phyloP scores from a whole-genome alignment of 2,329 filamentous ascomycete genomes.

The Cladosporium sp. region DNA sequence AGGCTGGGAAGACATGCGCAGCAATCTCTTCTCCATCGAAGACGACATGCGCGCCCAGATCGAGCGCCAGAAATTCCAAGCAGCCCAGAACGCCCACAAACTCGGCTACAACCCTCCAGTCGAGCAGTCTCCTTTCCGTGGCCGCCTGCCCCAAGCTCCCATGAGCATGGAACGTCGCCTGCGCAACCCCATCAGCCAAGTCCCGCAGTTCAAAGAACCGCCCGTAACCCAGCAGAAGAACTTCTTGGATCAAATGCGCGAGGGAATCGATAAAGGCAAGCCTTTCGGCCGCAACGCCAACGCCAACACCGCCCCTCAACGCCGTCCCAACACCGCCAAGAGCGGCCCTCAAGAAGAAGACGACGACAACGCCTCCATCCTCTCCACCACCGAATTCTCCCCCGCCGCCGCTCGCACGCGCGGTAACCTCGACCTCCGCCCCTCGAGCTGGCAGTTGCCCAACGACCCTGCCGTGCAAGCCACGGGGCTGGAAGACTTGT shows the following conservation, averaged over 20 bases:
- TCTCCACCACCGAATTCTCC: conserved; percentile 19
- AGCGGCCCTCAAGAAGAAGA: not conserved
- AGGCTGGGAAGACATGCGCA: conserved; percentile 23
- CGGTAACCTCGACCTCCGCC: conserved; percentile 19
- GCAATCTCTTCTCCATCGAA: conserved; percentile 25
- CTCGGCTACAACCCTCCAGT: conserved; percentile 26
- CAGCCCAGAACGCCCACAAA: conserved; percentile 14
- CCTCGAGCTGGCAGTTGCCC: conserved; percentile 18
- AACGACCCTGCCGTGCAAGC: conserved; percentile 11
- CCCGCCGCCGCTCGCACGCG: conserved; percentile 21
- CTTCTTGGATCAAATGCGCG: conserved; percentile 45
- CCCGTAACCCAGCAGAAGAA: conserved; percentile 44
- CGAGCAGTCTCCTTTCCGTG: conserved; percentile 60
- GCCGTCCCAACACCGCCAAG: not conserved
- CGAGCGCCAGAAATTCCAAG: conserved; percentile 6
- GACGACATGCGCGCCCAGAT: conserved; percentile 19
- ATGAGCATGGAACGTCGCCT: conserved; percentile 60
- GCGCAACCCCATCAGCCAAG: conserved; percentile 58
- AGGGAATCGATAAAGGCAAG: conserved; percentile 21
- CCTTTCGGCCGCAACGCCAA: conserved; percentile 12
- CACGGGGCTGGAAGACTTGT: conserved; percentile 25
- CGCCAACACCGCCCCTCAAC: not conserved
- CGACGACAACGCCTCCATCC: conserved; percentile 14
- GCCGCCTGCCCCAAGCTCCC: conserved; percentile 65
- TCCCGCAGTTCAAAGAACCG: conserved; percentile 46